phyloP scores from a whole-genome alignment of 2,329 filamentous ascomycete species.

The Metarhizium robertsii region DNA sequence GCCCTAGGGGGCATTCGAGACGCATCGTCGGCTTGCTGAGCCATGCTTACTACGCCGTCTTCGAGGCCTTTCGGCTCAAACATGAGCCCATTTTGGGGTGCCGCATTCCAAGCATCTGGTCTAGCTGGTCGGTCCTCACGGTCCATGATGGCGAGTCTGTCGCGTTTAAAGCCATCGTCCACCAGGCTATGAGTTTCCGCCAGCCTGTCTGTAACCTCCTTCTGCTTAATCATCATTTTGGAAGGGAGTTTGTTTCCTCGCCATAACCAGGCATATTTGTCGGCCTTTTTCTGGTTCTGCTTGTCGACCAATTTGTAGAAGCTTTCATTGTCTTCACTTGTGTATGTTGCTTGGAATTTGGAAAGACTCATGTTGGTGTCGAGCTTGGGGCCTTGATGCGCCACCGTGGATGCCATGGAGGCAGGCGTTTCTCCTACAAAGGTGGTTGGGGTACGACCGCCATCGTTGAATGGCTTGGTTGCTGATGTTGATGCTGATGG shows the following conservation, averaged over 20 bases:
- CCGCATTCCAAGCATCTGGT: slow-evolving; percentile 65
- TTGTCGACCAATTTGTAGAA: slow-evolving; percentile 89
- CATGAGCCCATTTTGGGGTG: slow-evolving; percentile 79
- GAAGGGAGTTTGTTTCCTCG: slow-evolving; percentile 75
- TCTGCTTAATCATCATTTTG: slow-evolving; percentile 66
- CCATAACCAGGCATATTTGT: slow-evolving; percentile 87
- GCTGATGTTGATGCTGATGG: slow-evolving; percentile 15
- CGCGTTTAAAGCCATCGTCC: slow-evolving; percentile 49
- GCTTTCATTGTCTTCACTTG: slow-evolving; percentile 94
- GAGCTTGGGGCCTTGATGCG: slow-evolving; percentile 37
- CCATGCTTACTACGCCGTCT: slow-evolving; percentile 50
- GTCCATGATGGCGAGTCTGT: slow-evolving; percentile 56
- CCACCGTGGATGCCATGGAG: slow-evolving; percentile 37
- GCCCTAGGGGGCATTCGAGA: slow-evolving; percentile 69
- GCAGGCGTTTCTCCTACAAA: slow-evolving; percentile 68
- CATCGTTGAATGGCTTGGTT: slow-evolving; percentile 16
- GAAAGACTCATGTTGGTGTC: slow-evolving; percentile 74
- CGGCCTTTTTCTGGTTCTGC: slow-evolving; percentile 74
- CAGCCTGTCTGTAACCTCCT: slow-evolving; percentile 48
- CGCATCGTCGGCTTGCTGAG: slow-evolving; percentile 57
- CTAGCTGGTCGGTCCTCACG: slow-evolving; percentile 64
- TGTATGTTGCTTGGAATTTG: slow-evolving; percentile 86
- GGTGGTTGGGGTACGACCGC: slow-evolving; percentile 50
- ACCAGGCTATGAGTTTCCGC: slow-evolving; percentile 34
- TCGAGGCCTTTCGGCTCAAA: slow-evolving; percentile 62